Base-by-base conservation (phyloP, 2,329 filamentous ascomycete genomes). In the Drechmeria coniospora region DNA sequence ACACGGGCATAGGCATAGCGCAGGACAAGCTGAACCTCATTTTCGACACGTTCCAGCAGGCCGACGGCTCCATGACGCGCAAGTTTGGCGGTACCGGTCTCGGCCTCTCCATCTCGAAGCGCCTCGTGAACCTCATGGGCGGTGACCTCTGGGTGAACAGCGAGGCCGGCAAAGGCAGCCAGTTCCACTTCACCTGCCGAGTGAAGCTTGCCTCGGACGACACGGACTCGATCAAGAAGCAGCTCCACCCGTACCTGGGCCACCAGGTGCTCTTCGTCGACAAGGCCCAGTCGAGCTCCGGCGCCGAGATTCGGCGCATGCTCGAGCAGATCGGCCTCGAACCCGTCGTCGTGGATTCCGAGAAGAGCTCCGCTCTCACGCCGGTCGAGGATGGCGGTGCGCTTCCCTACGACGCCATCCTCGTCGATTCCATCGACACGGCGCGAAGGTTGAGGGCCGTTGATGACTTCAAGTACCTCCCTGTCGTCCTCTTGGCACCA, bases 11-110 rank as follows among this genome's bases (percentile, higher is more conserved):
- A 45, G 90, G 90, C 44, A 95, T 95, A 43, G 82, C 87, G 44
- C 72, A 79, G 38, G 86, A 95, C 56, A 95, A 95, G 59, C 69
- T 95, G 29, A 84, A 93, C 48, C 65, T 95, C 39, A 95, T 98
- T 48, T 95, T 98, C 55, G 90, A 95, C 56, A 95, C 87, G 1
- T 95, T 95, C 73, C 87, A 94, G 53, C 90, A 95, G 59, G 90
- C 90, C 13, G 90, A 95, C 50, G 87, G 87, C 21, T 94, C 86
- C 19, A 95, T 92, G 52, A 95, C 87, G 2, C 73, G 86, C 42
- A 90, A 92, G 50, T 95, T 95, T 50, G 87, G 87, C 43, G 87
- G 87, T 42, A 95, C 90, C 6, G 87, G 87, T 41, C 69, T 95
- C 8, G 87, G 87, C 40, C 59, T 95, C 15, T 94, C 87, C 11